Percentiles rank a stretch among this genome's conserved stretches.
Evolutionary conservation across 2,329 filamentous ascomycete species (phyloP).

Genomic region (Verticillium tricorpus): DNA sequence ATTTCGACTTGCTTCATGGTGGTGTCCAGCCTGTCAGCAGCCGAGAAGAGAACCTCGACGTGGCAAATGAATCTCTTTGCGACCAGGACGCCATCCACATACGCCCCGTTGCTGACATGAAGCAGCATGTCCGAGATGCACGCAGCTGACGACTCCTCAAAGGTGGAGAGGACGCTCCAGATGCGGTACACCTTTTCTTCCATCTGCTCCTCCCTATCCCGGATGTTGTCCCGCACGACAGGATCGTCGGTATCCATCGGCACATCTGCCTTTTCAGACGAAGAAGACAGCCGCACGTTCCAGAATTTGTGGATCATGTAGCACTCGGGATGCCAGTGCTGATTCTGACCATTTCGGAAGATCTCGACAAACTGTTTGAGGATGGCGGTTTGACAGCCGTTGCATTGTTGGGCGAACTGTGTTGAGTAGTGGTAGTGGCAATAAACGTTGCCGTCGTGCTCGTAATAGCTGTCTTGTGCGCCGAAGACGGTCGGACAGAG

Average conservation of each 20-base stretch:
- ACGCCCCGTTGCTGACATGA: slow-evolving; percentile 96
- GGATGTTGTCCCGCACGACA: slow-evolving; percentile 69
- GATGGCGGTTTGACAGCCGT: slow-evolving; percentile 94
- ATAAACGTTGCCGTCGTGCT: slow-evolving; percentile 93
- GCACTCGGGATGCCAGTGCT: slow-evolving; percentile 99
- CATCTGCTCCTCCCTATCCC: slow-evolving; percentile 85
- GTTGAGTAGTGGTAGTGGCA: slow-evolving; percentile 99
- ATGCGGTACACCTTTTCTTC: slow-evolving; percentile 98
- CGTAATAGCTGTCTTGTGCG: slow-evolving; percentile 97
- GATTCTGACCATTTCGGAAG: slow-evolving; percentile 94
- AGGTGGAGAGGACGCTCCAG: slow-evolving; percentile 95
- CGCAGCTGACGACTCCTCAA: slow-evolving; percentile 94
- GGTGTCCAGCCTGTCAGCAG: slow-evolving; percentile 78
- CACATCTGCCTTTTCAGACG: slow-evolving; percentile 45
- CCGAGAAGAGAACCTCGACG: slow-evolving; percentile 86
- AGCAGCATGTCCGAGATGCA: slow-evolving; percentile 99
- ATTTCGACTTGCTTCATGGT: slow-evolving; percentile 64
- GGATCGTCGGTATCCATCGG: slow-evolving; percentile 42
- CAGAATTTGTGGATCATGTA: slow-evolving; percentile 99
- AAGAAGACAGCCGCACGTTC: slow-evolving; percentile 82
- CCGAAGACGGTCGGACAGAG: slow-evolving; percentile 97
- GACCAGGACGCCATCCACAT: slow-evolving; percentile 89
- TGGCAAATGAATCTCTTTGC: slow-evolving; percentile 96
- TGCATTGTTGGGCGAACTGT: slow-evolving; percentile 91
- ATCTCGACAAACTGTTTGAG: slow-evolving; percentile 99